Base-by-base conservation (phyloP, 2,329 filamentous ascomycete species). In the Colletotrichum spaethianum region DNA sequence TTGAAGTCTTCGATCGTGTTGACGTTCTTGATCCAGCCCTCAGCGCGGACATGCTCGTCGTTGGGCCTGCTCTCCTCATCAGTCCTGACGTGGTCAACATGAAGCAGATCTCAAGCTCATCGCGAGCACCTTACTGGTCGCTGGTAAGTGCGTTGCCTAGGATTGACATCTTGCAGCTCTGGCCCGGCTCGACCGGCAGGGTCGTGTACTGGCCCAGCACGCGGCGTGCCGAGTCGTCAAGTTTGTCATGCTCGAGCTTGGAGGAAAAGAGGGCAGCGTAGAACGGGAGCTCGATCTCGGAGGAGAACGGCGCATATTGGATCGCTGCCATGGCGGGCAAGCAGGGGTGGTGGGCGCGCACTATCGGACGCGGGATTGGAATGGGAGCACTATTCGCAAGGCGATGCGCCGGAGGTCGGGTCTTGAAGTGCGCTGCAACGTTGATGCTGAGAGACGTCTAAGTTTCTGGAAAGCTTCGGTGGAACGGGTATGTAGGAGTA, bases 221-320 rank as follows among this genome's bases (percentile, higher is more conserved):
- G 72, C 93, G 92, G 55, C 96, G 93, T 31, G 95, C 93, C 12
- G 95, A 97, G 82, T 97, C 96, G 84, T 98, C 94, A 63, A 99
- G 93, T 84, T 95, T 98, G 85, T 98, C 96, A 88, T 97, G 93
- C 81, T 98, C 95, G 80, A 99, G 94, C 84, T 99, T 99, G 75
- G 93, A 93, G 7, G 93, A 91, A 72, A 97, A 96, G n/a, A 99
- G 90, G 6, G 94, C 92, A 56, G 94, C 93, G 81, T 98, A 99
- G 83, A 99, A 99, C 55, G 95, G 94, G 53, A 98, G 88, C 81
- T 99, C 96, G 79, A 98, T 95, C 83, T 98, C 94, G 60, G 96
- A 98, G 50, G 92, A 90, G 86, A 98, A 98, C 1, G 96, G 93
- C 73, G 94, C 94, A 83, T 95, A 99, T 85, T 89, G 88, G 63